Evolutionary conservation across 345 rosid genomes (phyloP).

Genomic region (Bruguiera sexangula): DNA sequence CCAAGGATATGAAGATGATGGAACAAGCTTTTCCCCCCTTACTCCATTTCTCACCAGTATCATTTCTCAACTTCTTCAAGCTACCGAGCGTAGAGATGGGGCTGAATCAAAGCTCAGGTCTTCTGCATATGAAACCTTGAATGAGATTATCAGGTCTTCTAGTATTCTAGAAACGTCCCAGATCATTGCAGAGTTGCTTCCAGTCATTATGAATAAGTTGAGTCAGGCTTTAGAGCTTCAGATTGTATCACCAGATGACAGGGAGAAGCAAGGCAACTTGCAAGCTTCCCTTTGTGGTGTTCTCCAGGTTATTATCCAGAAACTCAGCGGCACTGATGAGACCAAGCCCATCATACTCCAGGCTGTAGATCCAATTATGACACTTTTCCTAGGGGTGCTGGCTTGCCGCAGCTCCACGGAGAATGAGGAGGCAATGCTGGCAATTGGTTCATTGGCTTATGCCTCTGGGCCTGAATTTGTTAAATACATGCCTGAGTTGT

Average conservation of each 20-base stretch:
- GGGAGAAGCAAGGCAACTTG: constrained; percentile 84
- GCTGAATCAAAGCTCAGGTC: constrained; percentile 71
- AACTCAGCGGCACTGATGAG: constrained; percentile 57
- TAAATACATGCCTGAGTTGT: constrained; percentile 74
- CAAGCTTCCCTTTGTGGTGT: constrained; percentile 92
- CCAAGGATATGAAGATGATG: constrained; percentile 85
- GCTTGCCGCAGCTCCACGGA: constrained; percentile 90
- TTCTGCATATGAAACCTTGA: constrained; percentile 86
- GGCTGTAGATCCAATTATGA: constrained; percentile 78
- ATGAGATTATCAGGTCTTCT: constrained; percentile 84
- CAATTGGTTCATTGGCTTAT: constrained; percentile 91
- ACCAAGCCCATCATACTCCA: constrained; percentile 57
- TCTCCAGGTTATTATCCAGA: constrained; percentile 89
- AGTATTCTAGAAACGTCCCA: constrained; percentile 58
- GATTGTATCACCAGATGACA: constrained; percentile 66
- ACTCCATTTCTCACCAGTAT: constrained; percentile 68
- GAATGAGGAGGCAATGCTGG: constrained; percentile 99
- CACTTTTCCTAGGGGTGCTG: constrained; percentile 71
- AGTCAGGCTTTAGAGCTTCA: constrained; percentile 70
- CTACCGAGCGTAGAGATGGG: constrained; percentile 74
- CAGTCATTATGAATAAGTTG: constrained; percentile 67
- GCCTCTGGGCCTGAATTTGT: constrained; percentile 76
- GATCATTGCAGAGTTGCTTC: constrained; percentile 66
- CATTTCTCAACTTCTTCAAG: constrained; percentile 51
- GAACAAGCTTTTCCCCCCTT: constrained; percentile 57